Conservation (phyloP, 345 rosid species). For the Carallia brachiata region DNA sequence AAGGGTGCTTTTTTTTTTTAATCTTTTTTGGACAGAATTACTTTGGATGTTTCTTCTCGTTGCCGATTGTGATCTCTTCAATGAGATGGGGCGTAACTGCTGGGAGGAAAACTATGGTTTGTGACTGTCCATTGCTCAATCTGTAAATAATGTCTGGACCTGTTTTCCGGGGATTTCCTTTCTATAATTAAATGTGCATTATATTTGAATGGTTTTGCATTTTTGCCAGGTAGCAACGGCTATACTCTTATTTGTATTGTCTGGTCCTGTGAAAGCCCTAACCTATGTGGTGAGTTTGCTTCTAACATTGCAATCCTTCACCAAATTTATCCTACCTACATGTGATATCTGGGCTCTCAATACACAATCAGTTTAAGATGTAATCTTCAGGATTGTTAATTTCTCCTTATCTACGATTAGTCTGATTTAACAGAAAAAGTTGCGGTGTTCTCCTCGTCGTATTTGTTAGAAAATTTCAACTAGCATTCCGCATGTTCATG, state of each 20-base stretch:
- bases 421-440: background rate
- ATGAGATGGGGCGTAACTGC: conserved; percentile 89
- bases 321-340: background rate
- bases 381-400: background rate
- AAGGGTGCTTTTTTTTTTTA: background rate
- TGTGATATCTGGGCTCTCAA: background rate
- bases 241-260: conserved; percentile 74
- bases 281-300: conserved; percentile 67
- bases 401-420: background rate
- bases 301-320: background rate
- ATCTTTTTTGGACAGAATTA: conserved; percentile 57
- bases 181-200: background rate
- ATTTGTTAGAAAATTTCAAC: background rate
- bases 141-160: background rate
- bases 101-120: conserved; percentile 93
- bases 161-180: background rate
- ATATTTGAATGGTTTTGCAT: conserved; percentile 14
- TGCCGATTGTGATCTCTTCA: conserved; percentile 85
- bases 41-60: conserved; percentile 90
- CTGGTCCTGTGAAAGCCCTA: conserved; percentile 89
- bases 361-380: background rate
- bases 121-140: conserved; percentile 7
- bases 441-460: background rate
- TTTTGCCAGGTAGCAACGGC: conserved; percentile 79
- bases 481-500: too few relatives aligned